These are phyloP conservation scores for Fusarium succisae DNA, from an alignment of 2,329 filamentous ascomycete genomes.

Conservation along the genomic window DNA sequence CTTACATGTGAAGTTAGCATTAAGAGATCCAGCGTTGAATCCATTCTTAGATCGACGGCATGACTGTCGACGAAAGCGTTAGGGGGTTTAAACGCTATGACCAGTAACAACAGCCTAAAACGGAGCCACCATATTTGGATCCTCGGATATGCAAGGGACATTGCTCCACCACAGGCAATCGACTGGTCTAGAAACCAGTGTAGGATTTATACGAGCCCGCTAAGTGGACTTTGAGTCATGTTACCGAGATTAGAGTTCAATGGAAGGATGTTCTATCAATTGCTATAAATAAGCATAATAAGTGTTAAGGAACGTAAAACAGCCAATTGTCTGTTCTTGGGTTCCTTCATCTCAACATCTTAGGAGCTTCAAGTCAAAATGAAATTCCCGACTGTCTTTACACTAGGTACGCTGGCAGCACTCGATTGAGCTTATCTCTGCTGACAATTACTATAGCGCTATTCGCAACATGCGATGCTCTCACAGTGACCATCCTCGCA, in stretches of 20 bases:
- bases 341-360: fast-evolving
- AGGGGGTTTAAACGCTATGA: not conserved
- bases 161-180: not conserved
- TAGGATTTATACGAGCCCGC: not conserved
- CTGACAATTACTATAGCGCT: not conserved
- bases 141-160: not conserved
- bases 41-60: not conserved
- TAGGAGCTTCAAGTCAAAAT: not conserved
- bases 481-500: constrained; percentile 40
- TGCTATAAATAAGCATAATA: not conserved
- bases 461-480: constrained; percentile 5
- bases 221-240: not conserved
- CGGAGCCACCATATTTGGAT: not conserved
- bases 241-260: not conserved
- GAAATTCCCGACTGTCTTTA: not conserved
- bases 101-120: not conserved
- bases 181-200: not conserved
- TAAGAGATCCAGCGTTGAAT: not conserved
- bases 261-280: not conserved
- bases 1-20: not conserved
- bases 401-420: not conserved
- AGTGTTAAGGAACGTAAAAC: no score
- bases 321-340: fast-evolving
- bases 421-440: no score
- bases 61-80: no score